A percentile compares a stretch with the other conserved stretches of the same genome.
Evolutionary conservation across 1,284 basidiomycete genomes (phyloP).

Genomic region (Naganishia sp.): DNA sequence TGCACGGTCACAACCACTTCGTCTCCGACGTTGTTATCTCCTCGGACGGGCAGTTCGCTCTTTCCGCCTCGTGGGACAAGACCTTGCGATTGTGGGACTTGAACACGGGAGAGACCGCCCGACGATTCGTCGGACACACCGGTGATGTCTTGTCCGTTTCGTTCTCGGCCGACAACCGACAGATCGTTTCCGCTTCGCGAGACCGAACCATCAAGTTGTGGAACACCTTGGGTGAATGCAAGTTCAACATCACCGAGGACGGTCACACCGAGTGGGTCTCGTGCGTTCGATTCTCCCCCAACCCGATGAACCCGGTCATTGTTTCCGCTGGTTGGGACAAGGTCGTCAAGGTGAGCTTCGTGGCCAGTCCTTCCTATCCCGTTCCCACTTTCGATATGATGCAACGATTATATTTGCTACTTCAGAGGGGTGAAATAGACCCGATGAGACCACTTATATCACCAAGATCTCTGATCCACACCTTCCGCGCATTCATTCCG

Average conservation of each 20-base stretch:
- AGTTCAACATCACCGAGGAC: constrained; percentile 99
- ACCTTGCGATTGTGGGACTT: constrained; percentile 99
- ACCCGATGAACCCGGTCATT: constrained; percentile 96
- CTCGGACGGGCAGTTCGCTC: constrained; percentile 98
- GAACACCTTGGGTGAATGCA: constrained; percentile 99
- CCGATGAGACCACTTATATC: constrained; percentile 70
- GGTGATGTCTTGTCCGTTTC: constrained; percentile 97
- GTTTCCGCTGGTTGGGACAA: constrained; percentile 99
- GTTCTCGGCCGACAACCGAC: constrained; percentile 96
- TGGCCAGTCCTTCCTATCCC: constrained; percentile 36
- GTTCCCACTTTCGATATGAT: constrained; percentile 52
- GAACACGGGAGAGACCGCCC: constrained; percentile 90
- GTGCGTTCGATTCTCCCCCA: constrained; percentile 99
- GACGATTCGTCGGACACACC: constrained; percentile 97
- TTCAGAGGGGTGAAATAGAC: constrained; percentile 66
- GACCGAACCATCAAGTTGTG: constrained; percentile 99
- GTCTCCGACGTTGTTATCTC: constrained; percentile 99
- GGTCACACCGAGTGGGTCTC: constrained; percentile 98
- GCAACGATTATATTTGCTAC: constrained; percentile 75
- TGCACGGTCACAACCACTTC: constrained; percentile 99
- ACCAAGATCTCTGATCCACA: constrained; percentile 72
- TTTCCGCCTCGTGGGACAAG: constrained; percentile 99
- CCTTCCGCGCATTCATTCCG: neutral
- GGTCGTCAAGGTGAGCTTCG: constrained; percentile 87
- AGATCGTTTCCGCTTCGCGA: constrained; percentile 97